Base-by-base conservation (phyloP, 495 filamentous ascomycete species). In the Halenospora varia region DNA sequence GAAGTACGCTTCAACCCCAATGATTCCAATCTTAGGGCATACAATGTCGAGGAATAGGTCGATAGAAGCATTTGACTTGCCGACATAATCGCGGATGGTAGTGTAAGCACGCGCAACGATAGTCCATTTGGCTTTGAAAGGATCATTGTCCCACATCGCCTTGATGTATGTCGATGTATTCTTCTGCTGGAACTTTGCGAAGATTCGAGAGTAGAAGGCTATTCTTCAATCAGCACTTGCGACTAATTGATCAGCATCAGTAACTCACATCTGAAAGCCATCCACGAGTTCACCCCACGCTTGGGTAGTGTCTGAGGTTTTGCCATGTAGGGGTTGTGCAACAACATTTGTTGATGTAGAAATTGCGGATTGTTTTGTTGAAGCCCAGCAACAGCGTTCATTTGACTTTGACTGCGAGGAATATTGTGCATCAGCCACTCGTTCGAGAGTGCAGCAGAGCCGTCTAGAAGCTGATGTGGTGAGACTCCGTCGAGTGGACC, bases 51-150 rank as follows among this genome's bases (percentile, higher is more conserved):
- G 60, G 57, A 75, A 80, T 18, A 53, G 24, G 42, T 70, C 66
- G 17, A 81, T 64, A 22, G 72, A 64, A 6, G 70, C 70, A 25
- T 68, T 61, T 6, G 64, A 48, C 48, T 70, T 71, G 52, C 74
- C 73, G 29, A 72, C 51, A 40, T 20, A 48, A 55, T 81, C 77
- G 35, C 79, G 78, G 47, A 82, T 69, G n/a, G 63, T 59, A 35
- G 78, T 77, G 62, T 76, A 81, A 13, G 75, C 70, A 61, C 73
- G 72, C 10, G 77, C 77, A 25, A 80, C 51, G 25, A 82, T 65
- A 25, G 63, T 63, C 79, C 79, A 82, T 51, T 77, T 73, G 6
- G 68, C 62, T 49, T 80, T 76, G 59, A 71, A 73, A 10, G 64
- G 66, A 42, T 81, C 76, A 2, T 63, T 48, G 40, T 70, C 53